Conservation (phyloP, 139 green algal genomes). For the Deuterostichococcus epilithicus region DNA sequence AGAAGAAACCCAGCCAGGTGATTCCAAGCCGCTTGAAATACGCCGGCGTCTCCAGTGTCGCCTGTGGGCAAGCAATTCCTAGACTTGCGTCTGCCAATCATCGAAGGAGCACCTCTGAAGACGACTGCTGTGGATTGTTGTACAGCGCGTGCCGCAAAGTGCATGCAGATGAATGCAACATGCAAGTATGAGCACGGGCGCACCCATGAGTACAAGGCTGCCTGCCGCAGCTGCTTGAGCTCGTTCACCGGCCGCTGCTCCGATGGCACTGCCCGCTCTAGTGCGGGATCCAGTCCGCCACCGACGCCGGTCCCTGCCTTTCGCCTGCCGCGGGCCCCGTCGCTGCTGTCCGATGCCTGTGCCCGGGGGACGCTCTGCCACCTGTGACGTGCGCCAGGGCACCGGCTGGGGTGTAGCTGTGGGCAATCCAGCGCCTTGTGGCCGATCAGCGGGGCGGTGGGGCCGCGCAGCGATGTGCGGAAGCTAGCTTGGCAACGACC, state of each 20-base stretch:
- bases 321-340: no score
- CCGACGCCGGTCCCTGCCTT: constrained; percentile 1
- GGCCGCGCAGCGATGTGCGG: no score
- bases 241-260: constrained; percentile 85
- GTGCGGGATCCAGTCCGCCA: constrained; percentile 28
- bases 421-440: no score
- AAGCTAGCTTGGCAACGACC: no score
- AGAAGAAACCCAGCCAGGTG: constrained; percentile 55
- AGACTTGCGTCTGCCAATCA: no score
- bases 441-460: no score
- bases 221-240: constrained; percentile 64
- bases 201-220: constrained; percentile 71
- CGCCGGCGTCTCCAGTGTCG: constrained; percentile 37
- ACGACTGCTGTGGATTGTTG: neutral
- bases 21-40: constrained; percentile 56
- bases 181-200: neutral
- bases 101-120: no score
- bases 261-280: constrained; percentile 68
- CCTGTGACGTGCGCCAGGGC: neutral
- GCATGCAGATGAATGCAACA: neutral
- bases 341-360: no score
- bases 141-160: neutral
- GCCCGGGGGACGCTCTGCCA: neutral
- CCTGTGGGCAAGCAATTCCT: no score
- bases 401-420: no score